These are phyloP conservation scores for Gigaspora rosea DNA, from an alignment of 192 early-diverging fungal genomes.

Conservation along the genomic window DNA sequence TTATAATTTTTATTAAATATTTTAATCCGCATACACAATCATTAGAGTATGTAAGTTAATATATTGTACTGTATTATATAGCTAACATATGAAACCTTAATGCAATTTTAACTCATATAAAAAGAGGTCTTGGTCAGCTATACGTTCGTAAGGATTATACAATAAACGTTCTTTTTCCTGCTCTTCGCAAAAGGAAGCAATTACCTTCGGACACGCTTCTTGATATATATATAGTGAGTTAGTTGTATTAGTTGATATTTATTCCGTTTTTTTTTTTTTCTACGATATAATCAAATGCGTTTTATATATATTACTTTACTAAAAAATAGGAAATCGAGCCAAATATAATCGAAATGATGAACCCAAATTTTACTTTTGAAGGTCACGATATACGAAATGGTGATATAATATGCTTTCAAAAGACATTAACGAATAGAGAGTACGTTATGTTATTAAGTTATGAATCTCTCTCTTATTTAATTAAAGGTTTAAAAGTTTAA, in stretches of 20 bases:
- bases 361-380: slow-evolving; percentile 61
- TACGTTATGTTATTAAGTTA: slow-evolving; percentile 24
- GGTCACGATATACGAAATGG: slow-evolving; percentile 87
- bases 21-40: slow-evolving; percentile 65
- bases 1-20: slow-evolving; percentile 84
- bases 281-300: no score
- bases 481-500: background rate
- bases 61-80: background rate
- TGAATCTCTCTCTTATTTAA: background rate
- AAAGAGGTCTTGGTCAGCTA: slow-evolving; percentile 56
- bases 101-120: background rate
- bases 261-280: no score
- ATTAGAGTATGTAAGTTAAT: slow-evolving; percentile 55
- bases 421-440: slow-evolving; percentile 47
- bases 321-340: slow-evolving; percentile 56
- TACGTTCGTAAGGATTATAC: slow-evolving; percentile 51
- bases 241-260: no score
- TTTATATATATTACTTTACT: background rate
- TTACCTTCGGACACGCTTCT: slow-evolving; percentile 55
- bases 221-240: slow-evolving; percentile 62
- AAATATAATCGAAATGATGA: slow-evolving; percentile 78
- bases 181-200: slow-evolving; percentile 45
- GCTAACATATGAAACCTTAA: background rate
- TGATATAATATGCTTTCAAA: slow-evolving; percentile 70
- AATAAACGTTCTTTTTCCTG: slow-evolving; percentile 47